phyloP scores from a whole-genome alignment of 345 rosid species.

The Linum tenue region DNA sequence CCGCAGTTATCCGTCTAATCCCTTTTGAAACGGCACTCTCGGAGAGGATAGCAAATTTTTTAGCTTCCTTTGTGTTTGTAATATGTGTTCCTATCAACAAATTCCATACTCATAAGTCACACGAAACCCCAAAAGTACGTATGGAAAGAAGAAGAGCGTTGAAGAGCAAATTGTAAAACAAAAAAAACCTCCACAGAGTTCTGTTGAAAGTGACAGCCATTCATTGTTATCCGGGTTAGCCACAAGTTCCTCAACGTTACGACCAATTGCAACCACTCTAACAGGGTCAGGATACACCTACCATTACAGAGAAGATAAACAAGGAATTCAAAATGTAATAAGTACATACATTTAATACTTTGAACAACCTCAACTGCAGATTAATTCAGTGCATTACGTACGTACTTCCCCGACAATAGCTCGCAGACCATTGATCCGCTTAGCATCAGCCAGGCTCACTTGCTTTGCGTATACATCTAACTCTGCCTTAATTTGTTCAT shows the following conservation, averaged over 20 bases:
- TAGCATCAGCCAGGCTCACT: slow-evolving; percentile 67
- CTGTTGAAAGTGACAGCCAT: slow-evolving; percentile 64
- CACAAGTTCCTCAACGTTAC: slow-evolving; percentile 64
- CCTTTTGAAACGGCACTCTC: slow-evolving; percentile 97
- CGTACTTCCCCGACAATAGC: slow-evolving; percentile 92
- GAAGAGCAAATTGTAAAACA: not conserved
- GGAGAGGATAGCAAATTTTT: slow-evolving; percentile 84
- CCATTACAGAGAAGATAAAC: slow-evolving; percentile 6
- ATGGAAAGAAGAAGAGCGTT: not conserved
- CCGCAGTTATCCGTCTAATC: slow-evolving; percentile 80
- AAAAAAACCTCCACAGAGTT: slow-evolving; percentile 90
- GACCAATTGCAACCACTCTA: slow-evolving; percentile 86
- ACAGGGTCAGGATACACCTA: slow-evolving; percentile 96
- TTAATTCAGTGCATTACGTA: slow-evolving; percentile 12
- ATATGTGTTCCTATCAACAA: slow-evolving; percentile 65
- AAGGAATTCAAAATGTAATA: not conserved
- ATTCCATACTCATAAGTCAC: slow-evolving; percentile 4
- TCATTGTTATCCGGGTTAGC: slow-evolving; percentile 74
- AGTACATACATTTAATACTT: not conserved
- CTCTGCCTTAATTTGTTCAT: slow-evolving; percentile 76
- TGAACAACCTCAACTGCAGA: not conserved
- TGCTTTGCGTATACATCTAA: slow-evolving; percentile 77
- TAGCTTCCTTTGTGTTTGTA: slow-evolving; percentile 84
- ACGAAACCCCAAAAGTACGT: slow-evolving; percentile 10
- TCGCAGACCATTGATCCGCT: slow-evolving; percentile 64